phyloP scores from a whole-genome alignment of 345 rosid species.

The Gossypium thurberi region DNA sequence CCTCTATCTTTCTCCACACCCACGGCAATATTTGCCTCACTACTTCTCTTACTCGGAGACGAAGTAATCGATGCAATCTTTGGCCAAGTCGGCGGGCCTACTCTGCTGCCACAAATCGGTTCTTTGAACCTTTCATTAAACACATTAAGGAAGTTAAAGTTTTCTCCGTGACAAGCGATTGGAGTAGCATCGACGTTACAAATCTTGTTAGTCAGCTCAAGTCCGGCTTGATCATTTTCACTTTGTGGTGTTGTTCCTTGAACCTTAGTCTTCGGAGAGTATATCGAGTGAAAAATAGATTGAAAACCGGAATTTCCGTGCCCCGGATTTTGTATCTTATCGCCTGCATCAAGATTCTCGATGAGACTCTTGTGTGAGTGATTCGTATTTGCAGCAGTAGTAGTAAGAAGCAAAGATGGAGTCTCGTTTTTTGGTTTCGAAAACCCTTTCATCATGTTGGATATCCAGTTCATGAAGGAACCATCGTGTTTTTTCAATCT shows the following conservation, averaged over 20 bases:
- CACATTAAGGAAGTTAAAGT: conserved; percentile 28
- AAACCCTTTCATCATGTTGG: conserved; percentile 71
- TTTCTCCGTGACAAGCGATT: conserved; percentile 30
- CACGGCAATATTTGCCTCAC: conserved; percentile 18
- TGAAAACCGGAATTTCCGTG: conserved; percentile 54
- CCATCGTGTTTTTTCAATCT: conserved; percentile 63
- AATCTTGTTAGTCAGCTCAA: conserved; percentile 23
- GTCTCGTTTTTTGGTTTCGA: conserved; percentile 34
- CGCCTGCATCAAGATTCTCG: conserved; percentile 14
- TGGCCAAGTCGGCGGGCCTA: conserved; percentile 23
- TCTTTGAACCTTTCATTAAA: conserved; percentile 30
- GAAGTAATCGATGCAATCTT: conserved; percentile 23
- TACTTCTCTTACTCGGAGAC: conserved; percentile 20
- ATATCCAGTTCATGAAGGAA: conserved; percentile 89
- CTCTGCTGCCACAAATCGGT: conserved; percentile 25
- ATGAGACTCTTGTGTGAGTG: conserved; percentile 22
- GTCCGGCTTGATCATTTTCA: conserved; percentile 23
- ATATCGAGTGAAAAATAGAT: conserved; percentile 68
- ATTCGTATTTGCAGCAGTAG: conserved; percentile 27
- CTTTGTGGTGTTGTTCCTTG: conserved; percentile 20
- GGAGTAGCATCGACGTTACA: conserved; percentile 37
- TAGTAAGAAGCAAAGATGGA: conserved; percentile 38
- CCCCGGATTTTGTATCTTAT: conserved; percentile 19
- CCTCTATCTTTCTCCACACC: conserved; percentile 29
- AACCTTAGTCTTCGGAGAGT: conserved; percentile 38